A percentile compares a stretch with the other conserved stretches of the same genome.
Conservation (phyloP, 768 basidiomycete genomes). For the Exsudoporus frostii region DNA sequence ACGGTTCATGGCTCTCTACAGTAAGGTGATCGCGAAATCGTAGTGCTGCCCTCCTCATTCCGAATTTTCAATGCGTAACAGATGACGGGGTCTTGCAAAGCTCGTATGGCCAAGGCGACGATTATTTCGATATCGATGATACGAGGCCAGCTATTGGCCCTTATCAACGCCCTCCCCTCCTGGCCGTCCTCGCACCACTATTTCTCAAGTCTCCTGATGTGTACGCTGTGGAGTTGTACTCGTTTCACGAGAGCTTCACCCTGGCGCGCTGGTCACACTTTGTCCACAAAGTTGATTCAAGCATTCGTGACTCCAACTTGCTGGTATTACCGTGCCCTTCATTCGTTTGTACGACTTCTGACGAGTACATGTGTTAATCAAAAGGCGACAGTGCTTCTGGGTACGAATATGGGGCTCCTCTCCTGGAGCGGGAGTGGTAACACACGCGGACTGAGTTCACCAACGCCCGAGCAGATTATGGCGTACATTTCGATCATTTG, state of each 20-base stretch:
- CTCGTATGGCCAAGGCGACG: slow-evolving; percentile 31
- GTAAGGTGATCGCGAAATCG: slow-evolving; percentile 12
- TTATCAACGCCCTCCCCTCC: slow-evolving; percentile 19
- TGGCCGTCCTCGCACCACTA: slow-evolving; percentile 21
- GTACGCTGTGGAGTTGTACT: slow-evolving; percentile 27
- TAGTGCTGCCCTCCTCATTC: not conserved
- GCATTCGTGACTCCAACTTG: slow-evolving; percentile 32
- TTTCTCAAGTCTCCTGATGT: slow-evolving; percentile 27
- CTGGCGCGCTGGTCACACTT: slow-evolving; percentile 28
- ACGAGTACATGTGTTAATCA: not conserved
- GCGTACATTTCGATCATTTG: slow-evolving; percentile 29
- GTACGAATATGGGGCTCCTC: slow-evolving; percentile 26
- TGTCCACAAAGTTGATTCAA: slow-evolving; percentile 29
- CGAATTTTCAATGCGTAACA: not conserved
- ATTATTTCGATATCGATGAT: slow-evolving; percentile 31
- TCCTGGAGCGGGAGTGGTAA: slow-evolving; percentile 12
- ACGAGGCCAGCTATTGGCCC: slow-evolving; percentile 5
- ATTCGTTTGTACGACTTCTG: not conserved
- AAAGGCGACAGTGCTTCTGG: slow-evolving; percentile 31
- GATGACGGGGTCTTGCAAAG: slow-evolving; percentile 28
- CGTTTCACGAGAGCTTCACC: slow-evolving; percentile 27
- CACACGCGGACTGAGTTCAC: not conserved
- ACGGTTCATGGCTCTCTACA: slow-evolving; percentile 30
- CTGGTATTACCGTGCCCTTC: slow-evolving; percentile 13
- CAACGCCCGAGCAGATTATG: slow-evolving; percentile 25